Base-by-base conservation (phyloP, 2,329 filamentous ascomycete genomes). In the Neofusicoccum cordaticola region DNA sequence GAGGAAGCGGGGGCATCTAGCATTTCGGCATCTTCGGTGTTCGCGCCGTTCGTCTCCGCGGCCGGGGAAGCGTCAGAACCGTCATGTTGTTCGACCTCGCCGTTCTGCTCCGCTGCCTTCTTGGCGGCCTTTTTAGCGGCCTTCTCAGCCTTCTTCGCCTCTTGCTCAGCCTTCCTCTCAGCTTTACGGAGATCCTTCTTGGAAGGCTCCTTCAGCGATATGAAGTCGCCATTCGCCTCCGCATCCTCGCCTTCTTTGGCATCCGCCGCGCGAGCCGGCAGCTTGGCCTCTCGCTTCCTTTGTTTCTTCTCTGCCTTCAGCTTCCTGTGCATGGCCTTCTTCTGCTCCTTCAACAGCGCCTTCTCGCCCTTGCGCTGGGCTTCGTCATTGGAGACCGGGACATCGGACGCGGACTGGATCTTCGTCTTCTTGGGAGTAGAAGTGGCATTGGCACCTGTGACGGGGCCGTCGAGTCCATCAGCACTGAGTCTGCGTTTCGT, bases 21-120 rank as follows among this genome's bases (percentile, higher is more conserved):
- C 61, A 63, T 56, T 9, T 53, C 50, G 41, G 42, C 37, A 39
- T 63, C 61, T 48, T 63, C 61, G 6, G 19, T 13, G 15, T 3
- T 35, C 41, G 19, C 41, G 15, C 41, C 53, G 17, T 58, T 71
- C 31, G 68, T 68, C 35, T 66, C 57, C 35, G 67, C 71, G 44
- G 70, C 70, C 22, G 70, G 67, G 19, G 69, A 64, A 11, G 70
- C 66, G 42, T 70, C 68, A 39, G 68, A 67, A 41, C 67, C 67
- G n/a, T 45, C 58, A 50, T 19, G 22, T 63, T 61, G 41, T 50
- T 53, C 61, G 39, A 8, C 47, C 63, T 65, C 31, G 34, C 77
- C 66, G 72, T 73, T 72, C 65, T 75, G 75, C 68, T 73, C 76
- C 44, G 69, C 71, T 51, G 72, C 71, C 64, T 73, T 74, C 62